These are phyloP conservation scores for Kluyveromyces lactis DNA, from an alignment of 805 yeast species.

Conservation along the genomic window DNA sequence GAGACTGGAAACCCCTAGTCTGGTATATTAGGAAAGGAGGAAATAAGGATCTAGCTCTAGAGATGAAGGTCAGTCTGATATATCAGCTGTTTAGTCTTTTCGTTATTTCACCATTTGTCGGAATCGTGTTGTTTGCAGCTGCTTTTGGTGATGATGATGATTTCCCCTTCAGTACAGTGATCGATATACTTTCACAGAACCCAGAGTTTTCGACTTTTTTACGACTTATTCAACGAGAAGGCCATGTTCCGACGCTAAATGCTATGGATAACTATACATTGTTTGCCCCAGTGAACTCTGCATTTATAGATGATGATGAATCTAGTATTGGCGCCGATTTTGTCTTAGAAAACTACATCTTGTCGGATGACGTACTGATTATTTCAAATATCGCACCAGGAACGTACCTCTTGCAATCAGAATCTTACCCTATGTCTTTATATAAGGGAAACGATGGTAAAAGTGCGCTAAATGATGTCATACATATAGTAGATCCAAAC, in stretches of 20 bases:
- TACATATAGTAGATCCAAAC: slow-evolving; percentile 46
- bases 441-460: slow-evolving; percentile 10
- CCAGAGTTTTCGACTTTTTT: slow-evolving; percentile 61
- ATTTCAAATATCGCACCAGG: slow-evolving; percentile 16
- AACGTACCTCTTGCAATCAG: slow-evolving; percentile 9
- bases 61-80: no score
- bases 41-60: no score
- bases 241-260: slow-evolving; percentile 55
- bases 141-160: slow-evolving; percentile 9
- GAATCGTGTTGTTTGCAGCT: no score
- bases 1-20: no score
- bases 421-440: slow-evolving; percentile 14
- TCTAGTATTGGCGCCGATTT: slow-evolving; percentile 8
- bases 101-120: no score
- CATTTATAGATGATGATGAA: slow-evolving; percentile 36
- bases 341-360: slow-evolving; percentile 22
- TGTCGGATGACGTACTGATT: slow-evolving; percentile 30
- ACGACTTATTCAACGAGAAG: slow-evolving; percentile 51
- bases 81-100: no score
- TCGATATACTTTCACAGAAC: slow-evolving; percentile 62
- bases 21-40: no score
- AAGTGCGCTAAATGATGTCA: neutral
- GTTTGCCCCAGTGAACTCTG: slow-evolving; percentile 77
- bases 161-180: slow-evolving; percentile 36
- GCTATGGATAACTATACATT: slow-evolving; percentile 54